Evolutionary conservation across 2,329 filamentous ascomycete genomes (phyloP), one percentile per base, ranked within the genome.

Genomic region (Cryoendolithus antarcticus): DNA sequence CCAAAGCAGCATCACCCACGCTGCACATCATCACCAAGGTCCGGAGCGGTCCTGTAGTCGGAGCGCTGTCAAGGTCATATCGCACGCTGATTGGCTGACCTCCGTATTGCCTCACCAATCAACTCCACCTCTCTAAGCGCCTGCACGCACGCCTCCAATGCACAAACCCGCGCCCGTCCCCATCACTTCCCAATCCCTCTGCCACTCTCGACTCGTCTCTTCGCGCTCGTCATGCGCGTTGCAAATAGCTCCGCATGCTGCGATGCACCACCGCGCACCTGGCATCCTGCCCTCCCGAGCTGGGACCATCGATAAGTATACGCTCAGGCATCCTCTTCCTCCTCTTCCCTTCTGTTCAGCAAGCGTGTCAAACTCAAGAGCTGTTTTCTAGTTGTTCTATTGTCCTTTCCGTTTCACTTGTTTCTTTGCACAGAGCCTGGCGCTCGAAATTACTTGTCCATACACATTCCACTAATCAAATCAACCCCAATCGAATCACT

Each of bases 321-420:
- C 19, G 19, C 19, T 21, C 19, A 21, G 19, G 19, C 19, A 21
- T 11, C 38, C 15, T 42, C 9, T 45, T 45, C 51, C 44, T 41
- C 47, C 42, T 53, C 52, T 51, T 45, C 53, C 58, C 57, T 54
- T 58, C 55, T 65, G 62, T 64, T 61, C 63, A 69, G 65, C 65
- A 67, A 69, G 66, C 62, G 54, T 66, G 63, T 67, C 59, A 66
- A 66, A 52, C 58, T 59, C 52, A 51, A 65, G 66, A 68, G 63
- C 62, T 67, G 65, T 61, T 58, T 62, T 54, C 64, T 64, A 57
- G 62, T 62, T 62, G 61, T 61, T 54, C 50, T 52, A 49, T 52
- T 51, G 45, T 56, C 54, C 58, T 58, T 58, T 56, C 55, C 59
- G 55, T 54, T 53, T 54, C 57, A 60, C 61, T 41, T 53, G 52